These are phyloP conservation scores for Mucor racemosus DNA, from an alignment of 371 early-diverging fungal genomes.

Conservation along the genomic window DNA sequence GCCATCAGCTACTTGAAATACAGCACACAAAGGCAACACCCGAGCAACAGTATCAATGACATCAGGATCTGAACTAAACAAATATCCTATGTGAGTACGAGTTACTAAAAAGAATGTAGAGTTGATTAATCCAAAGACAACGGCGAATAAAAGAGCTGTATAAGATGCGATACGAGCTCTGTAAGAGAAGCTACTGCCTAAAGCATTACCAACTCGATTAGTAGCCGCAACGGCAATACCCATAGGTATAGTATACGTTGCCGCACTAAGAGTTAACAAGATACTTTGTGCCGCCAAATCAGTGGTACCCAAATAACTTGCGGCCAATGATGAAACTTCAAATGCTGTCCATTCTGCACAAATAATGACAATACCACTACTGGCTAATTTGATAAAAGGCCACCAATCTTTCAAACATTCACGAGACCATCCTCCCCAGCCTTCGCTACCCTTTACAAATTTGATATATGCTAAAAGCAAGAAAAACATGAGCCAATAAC, in stretches of 20 bases:
- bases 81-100: conserved; percentile 58
- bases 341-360: conserved; percentile 79
- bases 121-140: conserved; percentile 46
- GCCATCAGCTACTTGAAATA: conserved; percentile 83
- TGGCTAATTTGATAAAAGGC: conserved; percentile 72
- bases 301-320: conserved; percentile 76
- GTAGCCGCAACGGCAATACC: conserved; percentile 77
- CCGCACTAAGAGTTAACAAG: conserved; percentile 70
- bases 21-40: conserved; percentile 77
- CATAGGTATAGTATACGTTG: conserved; percentile 75
- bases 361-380: conserved; percentile 73
- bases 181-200: conserved; percentile 56
- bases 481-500: conserved; percentile 73
- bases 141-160: conserved; percentile 53
- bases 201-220: conserved; percentile 82
- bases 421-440: conserved; percentile 88
- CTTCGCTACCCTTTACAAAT: conserved; percentile 68
- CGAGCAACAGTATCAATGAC: conserved; percentile 72
- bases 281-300: conserved; percentile 89
- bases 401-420: conserved; percentile 68
- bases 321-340: conserved; percentile 52
- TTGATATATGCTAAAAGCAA: conserved; percentile 66
- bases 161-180: conserved; percentile 53
- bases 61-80: conserved; percentile 71
- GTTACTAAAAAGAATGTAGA: conserved; percentile 42